Conservation (phyloP, 2,329 filamentous ascomycete genomes). For the Conoideocrella luteorostrata region DNA sequence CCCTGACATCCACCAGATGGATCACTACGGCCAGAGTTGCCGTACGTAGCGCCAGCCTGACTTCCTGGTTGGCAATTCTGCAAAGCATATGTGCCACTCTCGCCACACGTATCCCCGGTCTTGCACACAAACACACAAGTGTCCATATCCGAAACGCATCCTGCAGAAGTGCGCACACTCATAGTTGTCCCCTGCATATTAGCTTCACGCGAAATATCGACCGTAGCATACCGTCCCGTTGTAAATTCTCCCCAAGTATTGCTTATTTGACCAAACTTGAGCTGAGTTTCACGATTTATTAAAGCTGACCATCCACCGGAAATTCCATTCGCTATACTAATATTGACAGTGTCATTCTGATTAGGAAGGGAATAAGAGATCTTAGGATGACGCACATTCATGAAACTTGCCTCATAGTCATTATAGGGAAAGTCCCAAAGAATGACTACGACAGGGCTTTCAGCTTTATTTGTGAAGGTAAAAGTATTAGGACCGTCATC, state of each 20-base stretch:
- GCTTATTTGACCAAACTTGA: slow-evolving; percentile 30
- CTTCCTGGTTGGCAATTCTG: slow-evolving; percentile 22
- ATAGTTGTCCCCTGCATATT: slow-evolving; percentile 35
- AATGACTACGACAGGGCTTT: slow-evolving; percentile 17
- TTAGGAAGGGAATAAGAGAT: slow-evolving; percentile 32
- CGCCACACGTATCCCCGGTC: slow-evolving; percentile 25
- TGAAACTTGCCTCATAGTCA: slow-evolving; percentile 20
- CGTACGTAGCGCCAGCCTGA: slow-evolving; percentile 19
- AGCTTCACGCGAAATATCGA: slow-evolving; percentile 37
- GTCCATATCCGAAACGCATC: slow-evolving; percentile 34
- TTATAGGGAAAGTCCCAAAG: slow-evolving; percentile 18
- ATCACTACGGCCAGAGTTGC: slow-evolving; percentile 11
- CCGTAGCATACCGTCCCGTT: slow-evolving; percentile 28
- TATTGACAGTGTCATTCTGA: slow-evolving; percentile 23
- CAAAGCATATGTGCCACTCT: slow-evolving; percentile 28
- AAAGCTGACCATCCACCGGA: slow-evolving; percentile 34
- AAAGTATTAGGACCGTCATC: slow-evolving; percentile 21
- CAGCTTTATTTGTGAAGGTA: slow-evolving; percentile 21
- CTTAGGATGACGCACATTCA: slow-evolving; percentile 20
- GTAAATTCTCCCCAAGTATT: slow-evolving; percentile 40
- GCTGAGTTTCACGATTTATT: slow-evolving; percentile 19
- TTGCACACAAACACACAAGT: slow-evolving; percentile 38
- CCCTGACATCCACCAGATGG: slow-evolving; percentile 24
- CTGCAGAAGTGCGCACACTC: slow-evolving; percentile 23
- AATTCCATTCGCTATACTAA: slow-evolving; percentile 30